These are phyloP conservation scores for Geotrichum bryndzae DNA, from an alignment of 1,139 yeast species.

Conservation along the genomic window DNA sequence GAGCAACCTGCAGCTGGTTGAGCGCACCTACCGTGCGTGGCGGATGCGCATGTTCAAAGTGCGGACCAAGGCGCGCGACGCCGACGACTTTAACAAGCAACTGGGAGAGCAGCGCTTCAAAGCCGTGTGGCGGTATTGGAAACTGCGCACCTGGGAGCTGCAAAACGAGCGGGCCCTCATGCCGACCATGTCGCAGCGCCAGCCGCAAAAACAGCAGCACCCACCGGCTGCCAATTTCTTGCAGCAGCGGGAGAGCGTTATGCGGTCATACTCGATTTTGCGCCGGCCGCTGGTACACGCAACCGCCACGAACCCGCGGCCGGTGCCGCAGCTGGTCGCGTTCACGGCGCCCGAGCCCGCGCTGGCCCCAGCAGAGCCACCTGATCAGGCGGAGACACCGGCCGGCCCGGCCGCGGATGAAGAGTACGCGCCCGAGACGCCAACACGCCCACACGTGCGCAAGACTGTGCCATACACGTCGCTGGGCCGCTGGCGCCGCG, in stretches of 20 bases:
- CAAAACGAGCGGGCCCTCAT: neutral
- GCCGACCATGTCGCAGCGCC: neutral
- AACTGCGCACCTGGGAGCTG: constrained; percentile 8
- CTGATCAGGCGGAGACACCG: neutral
- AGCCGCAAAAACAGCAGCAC: neutral
- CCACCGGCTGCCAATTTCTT: neutral
- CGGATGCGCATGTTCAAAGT: constrained; percentile 25
- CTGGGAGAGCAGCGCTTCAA: constrained; percentile 22
- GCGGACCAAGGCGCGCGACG: constrained; percentile 24
- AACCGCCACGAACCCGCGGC: neutral
- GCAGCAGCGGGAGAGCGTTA: neutral
- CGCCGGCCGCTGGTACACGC: neutral
- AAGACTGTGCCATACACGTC: constrained; percentile 12
- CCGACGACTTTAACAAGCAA: constrained; percentile 22
- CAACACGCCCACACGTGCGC: constrained; percentile 8
- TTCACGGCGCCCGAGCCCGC: neutral
- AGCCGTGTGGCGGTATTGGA: constrained; percentile 26
- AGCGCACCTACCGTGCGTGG: constrained; percentile 24
- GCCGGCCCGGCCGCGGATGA: neutral
- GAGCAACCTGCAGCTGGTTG: constrained; percentile 3
- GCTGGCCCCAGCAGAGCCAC: neutral
- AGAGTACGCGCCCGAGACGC: constrained; percentile 13
- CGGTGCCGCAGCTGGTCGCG: neutral
- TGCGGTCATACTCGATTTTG: neutral
- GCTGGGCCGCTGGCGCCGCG: constrained; percentile 14